These are phyloP conservation scores for Hypoxylon fuscum DNA, from an alignment of 495 filamentous ascomycete species.

Conservation along the genomic window DNA sequence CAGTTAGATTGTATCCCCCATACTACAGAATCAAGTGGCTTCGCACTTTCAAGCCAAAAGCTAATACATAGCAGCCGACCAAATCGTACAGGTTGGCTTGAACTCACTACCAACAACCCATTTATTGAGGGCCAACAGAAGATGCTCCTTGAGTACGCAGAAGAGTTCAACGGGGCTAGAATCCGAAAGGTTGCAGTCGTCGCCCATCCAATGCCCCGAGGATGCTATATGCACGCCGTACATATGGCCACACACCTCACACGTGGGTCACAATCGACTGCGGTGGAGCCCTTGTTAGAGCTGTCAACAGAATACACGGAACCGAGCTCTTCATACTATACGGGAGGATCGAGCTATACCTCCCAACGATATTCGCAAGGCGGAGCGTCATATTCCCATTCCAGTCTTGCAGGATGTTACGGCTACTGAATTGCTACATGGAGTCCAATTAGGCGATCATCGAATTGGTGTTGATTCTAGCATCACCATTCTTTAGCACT, in stretches of 20 bases:
- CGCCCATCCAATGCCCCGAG: not conserved
- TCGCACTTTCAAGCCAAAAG: no score
- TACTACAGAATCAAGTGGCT: no score
- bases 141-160: slow-evolving; percentile 11
- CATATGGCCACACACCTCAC: slow-evolving; percentile 16
- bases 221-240: not conserved
- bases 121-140: slow-evolving; percentile 11
- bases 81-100: not conserved
- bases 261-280: not conserved
- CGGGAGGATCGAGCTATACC: no score
- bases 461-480: no score
- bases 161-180: slow-evolving; percentile 1
- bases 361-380: no score
- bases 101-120: slow-evolving; percentile 3
- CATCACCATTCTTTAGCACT: not conserved
- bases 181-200: slow-evolving; percentile 8
- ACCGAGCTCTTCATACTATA: no score
- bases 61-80: slow-evolving; percentile 7
- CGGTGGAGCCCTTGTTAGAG: not conserved
- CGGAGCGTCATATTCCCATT: no score
- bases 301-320: not conserved
- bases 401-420: no score
- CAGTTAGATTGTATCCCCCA: not conserved
- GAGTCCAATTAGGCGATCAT: not conserved
- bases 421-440: not conserved